Conservation (phyloP, 495 filamentous ascomycete species). For the Mytilinidion resinicola region DNA sequence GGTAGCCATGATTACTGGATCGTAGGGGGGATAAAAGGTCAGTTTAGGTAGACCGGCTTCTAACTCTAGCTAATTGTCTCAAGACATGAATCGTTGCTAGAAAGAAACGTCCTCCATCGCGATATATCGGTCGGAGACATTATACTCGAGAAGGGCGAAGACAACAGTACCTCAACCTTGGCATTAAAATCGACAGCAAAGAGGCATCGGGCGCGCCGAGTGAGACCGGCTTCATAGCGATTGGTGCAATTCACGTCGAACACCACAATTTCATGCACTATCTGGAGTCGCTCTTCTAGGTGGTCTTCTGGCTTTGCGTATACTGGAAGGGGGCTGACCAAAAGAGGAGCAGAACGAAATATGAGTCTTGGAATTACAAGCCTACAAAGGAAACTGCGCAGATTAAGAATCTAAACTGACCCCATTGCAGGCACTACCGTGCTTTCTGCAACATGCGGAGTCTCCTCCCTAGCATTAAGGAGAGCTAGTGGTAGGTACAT, state of each 20-base stretch:
- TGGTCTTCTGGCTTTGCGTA: constrained; percentile 1
- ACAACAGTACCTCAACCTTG: constrained; percentile 31
- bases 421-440: no score
- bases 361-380: constrained; percentile 1
- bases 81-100: background rate
- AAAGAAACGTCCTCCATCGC: background rate
- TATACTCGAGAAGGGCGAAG: background rate
- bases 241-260: constrained; percentile 8
- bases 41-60: background rate
- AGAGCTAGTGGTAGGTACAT: no score
- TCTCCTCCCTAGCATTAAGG: no score
- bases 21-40: background rate
- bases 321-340: background rate
- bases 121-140: background rate
- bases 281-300: constrained; percentile 4
- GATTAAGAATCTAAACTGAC: constrained; percentile 25
- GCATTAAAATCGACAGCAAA: constrained; percentile 27
- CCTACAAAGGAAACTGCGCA: constrained; percentile 5
- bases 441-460: no score
- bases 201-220: no score
- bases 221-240: constrained; percentile 38
- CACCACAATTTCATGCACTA: constrained; percentile 2
- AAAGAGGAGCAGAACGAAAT: background rate
- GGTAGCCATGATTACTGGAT: background rate
- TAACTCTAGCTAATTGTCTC: no score